phyloP scores from a whole-genome alignment of 805 yeast genomes.

The Ogataea dorogensis region DNA sequence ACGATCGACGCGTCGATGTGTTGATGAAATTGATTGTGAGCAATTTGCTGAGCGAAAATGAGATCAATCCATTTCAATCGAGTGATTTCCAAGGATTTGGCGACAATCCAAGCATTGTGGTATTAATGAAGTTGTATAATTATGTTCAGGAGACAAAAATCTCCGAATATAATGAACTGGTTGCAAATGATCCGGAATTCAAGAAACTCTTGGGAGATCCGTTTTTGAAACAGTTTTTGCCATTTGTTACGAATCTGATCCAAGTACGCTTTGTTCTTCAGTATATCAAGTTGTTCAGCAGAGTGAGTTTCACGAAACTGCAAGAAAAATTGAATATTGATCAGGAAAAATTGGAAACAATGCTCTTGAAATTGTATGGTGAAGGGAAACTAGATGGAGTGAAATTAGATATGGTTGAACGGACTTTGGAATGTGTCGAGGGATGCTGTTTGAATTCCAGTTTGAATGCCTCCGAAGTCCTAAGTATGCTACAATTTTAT shows the following conservation, averaged over 20 bases:
- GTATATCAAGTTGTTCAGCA: conserved; percentile 23
- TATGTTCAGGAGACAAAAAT: conserved; percentile 29
- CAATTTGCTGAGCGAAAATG: conserved; percentile 60
- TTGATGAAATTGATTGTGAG: conserved; percentile 62
- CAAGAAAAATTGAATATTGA: conserved; percentile 21
- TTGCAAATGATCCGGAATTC: conserved; percentile 13
- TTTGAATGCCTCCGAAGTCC: conserved; percentile 11
- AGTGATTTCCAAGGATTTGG: conserved; percentile 54
- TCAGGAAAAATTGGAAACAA: conserved; percentile 19
- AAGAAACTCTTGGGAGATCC: conserved; percentile 13
- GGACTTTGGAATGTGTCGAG: conserved; percentile 15
- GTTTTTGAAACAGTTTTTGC: conserved; percentile 25
- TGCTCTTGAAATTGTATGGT: conserved; percentile 27
- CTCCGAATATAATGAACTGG: conserved; percentile 20
- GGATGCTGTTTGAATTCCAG: conserved; percentile 9
- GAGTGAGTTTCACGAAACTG: conserved; percentile 23
- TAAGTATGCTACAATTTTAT: conserved; percentile 15
- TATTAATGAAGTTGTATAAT: conserved; percentile 28
- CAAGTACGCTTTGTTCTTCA: conserved; percentile 24
- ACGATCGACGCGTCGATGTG: conserved; percentile 53
- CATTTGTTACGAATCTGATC: conserved; percentile 26
- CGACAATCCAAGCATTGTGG: conserved; percentile 18
- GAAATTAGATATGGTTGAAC: conserved; percentile 28
- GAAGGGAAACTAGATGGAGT: conserved; percentile 25
- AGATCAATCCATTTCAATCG: conserved; percentile 69